Conservation (phyloP, 75 land plant genomes). For the Cunninghamia lanceolata region DNA sequence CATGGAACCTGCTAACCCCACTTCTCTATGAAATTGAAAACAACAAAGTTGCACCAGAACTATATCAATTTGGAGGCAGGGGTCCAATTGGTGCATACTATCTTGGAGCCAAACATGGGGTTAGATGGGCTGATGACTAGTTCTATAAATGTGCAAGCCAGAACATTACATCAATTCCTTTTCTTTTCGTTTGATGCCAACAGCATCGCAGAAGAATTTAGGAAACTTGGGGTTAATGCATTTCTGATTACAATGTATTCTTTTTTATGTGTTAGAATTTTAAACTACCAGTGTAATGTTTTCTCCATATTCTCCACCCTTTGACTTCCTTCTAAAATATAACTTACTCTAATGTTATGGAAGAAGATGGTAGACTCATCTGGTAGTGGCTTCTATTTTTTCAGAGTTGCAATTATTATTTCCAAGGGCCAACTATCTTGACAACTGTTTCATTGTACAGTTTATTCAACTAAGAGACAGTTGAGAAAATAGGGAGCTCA, state of each 20-base stretch:
- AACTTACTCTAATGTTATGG: no score
- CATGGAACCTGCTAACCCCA: conserved; percentile 72
- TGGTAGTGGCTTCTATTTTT: no score
- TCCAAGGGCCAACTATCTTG: no score
- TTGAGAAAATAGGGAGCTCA: no score
- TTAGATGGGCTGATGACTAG: conserved; percentile 71
- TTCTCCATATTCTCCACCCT: neutral
- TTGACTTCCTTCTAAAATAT: neutral
- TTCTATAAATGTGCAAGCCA: neutral
- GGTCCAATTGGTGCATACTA: conserved; percentile 86
- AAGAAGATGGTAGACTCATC: no score
- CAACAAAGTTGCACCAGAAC: conserved; percentile 63
- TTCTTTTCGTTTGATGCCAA: neutral
- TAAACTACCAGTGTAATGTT: no score
- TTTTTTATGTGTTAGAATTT: no score
- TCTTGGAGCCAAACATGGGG: conserved; percentile 77
- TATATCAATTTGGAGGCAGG: conserved; percentile 70
- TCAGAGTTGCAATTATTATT: no score
- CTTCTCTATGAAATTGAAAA: conserved; percentile 64
- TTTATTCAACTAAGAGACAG: no score
- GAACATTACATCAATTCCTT: neutral
- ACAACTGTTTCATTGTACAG: no score
- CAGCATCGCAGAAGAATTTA: neutral
- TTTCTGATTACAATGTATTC: neutral
- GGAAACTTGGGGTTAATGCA: neutral